These are phyloP conservation scores for Phyllosticta ampelicida DNA, from an alignment of 2,329 filamentous ascomycete species.

Conservation along the genomic window DNA sequence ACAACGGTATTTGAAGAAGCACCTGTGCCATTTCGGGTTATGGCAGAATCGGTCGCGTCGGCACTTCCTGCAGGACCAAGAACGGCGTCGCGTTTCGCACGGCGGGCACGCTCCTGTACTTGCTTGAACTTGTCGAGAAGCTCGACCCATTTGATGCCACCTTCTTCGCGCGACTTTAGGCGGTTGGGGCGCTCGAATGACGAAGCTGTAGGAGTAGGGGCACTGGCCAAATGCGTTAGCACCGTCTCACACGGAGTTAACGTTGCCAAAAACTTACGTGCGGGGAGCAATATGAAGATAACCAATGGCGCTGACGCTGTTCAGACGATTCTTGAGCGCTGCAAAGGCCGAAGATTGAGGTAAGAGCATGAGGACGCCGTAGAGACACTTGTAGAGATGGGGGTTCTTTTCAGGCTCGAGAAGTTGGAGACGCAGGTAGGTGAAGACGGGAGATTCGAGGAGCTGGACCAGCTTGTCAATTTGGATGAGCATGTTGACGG, in stretches of 20 bases:
- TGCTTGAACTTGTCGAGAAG: slow-evolving; percentile 87
- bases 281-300: slow-evolving; percentile 76
- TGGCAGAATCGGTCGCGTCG: slow-evolving; percentile 15
- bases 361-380: slow-evolving; percentile 94
- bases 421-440: slow-evolving; percentile 88
- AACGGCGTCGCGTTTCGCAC: slow-evolving; percentile 48
- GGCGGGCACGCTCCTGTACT: slow-evolving; percentile 76
- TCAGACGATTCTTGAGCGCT: slow-evolving; percentile 88
- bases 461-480: slow-evolving; percentile 97
- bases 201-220: slow-evolving; percentile 17
- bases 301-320: slow-evolving; percentile 93
- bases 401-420: slow-evolving; percentile 92
- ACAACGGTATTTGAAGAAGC: not conserved
- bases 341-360: slow-evolving; percentile 96
- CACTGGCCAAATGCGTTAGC: not conserved
- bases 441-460: slow-evolving; percentile 94
- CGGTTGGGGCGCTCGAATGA: slow-evolving; percentile 51
- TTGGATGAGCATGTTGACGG: slow-evolving; percentile 95
- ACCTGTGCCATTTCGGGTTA: slow-evolving; percentile 15
- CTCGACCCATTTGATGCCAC: slow-evolving; percentile 80
- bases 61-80: slow-evolving; percentile 19
- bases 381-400: slow-evolving; percentile 94
- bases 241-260: not conserved
- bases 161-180: slow-evolving; percentile 72
- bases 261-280: slow-evolving; percentile 50